Base-by-base conservation (phyloP, 768 basidiomycete species). In the Lentinula sp. region DNA sequence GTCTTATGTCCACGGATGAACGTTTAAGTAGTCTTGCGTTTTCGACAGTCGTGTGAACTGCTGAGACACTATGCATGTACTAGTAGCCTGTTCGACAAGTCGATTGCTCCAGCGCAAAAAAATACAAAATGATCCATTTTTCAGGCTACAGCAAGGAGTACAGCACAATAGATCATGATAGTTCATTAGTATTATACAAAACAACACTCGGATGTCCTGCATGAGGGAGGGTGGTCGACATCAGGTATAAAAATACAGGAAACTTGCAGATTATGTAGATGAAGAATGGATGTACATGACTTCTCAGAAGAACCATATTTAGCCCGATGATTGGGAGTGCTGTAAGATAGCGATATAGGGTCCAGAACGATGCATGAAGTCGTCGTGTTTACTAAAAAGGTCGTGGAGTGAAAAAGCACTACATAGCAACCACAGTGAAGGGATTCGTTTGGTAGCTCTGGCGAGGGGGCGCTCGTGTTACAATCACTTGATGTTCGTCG, bases 361-460 rank as follows among this genome's bases (percentile, higher is more conserved):
- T 43, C 42, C 42, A 57, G 45, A 45, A 6, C 50, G n/a, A 39
- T 18, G 37, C 52, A 23, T 54, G 52, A 39, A 54, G n/a, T 3
- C 5, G 52, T 54, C 39, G 20, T 42, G 39, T 41, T 12, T 32
- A 37, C 20, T 4, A 42, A 15, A 16, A 49, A 46, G n/a, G n/a
- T 20, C 16, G 28, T 23, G 55, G 35, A 54, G 16, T 39, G 32
- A 56, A 5, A 43, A 13, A 32, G 6, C 9, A 56, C 16, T 62
- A 72, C 12, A 72, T 58, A 20, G 69, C 69, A 9, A 69, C 57
- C 39, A 53, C 71, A 51, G 68, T 61, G 39, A 85, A 85, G 2
- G 85, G 84, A 70, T 86, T 85, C 59, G 80, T 56, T 9, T 59
- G 68, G 63, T 76, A 75, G 66, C 79, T 81, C 74, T 79, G 81